Percentiles rank a stretch among this genome's conserved stretches.
Evolutionary conservation across 2,329 filamentous ascomycete genomes (phyloP).

Genomic region (Chrysoporthe deuterocubensis): DNA sequence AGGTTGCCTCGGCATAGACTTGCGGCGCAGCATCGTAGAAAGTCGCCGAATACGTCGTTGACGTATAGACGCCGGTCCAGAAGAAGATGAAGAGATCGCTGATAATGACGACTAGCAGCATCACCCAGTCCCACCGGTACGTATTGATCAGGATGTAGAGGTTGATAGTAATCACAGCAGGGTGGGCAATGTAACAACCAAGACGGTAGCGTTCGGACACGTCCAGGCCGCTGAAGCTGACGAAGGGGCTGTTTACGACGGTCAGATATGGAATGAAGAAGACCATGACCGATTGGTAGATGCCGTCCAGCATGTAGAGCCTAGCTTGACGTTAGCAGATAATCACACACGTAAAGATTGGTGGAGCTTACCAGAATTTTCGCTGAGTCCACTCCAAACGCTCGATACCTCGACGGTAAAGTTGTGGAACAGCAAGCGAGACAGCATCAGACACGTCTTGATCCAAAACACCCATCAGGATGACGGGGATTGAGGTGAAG

Average conservation of each 20-base stretch:
- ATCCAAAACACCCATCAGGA: conserved; percentile 94
- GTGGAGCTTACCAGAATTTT: conserved; percentile 84
- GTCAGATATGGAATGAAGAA: conserved; percentile 92
- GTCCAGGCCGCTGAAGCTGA: conserved; percentile 73
- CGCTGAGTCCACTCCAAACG: conserved; percentile 92
- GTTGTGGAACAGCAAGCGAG: conserved; percentile 89
- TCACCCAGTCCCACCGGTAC: conserved; percentile 98
- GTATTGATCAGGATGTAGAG: conserved; percentile 94
- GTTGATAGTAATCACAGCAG: conserved; percentile 87
- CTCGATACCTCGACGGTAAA: conserved; percentile 95
- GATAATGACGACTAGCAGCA: conserved; percentile 78
- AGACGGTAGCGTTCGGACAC: conserved; percentile 82
- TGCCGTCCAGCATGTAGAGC: conserved; percentile 91
- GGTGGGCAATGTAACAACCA: conserved; percentile 84
- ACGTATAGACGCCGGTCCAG: conserved; percentile 88
- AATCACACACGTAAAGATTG: not conserved
- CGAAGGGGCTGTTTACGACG: conserved; percentile 70
- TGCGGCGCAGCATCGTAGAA: conserved; percentile 80
- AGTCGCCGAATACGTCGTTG: conserved; percentile 50
- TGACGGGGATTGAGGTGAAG: conserved; percentile 93
- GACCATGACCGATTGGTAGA: conserved; percentile 92
- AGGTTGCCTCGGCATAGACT: conserved; percentile 79
- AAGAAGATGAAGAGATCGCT: conserved; percentile 90
- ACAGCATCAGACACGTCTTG: conserved; percentile 96
- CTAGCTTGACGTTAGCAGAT: conserved; percentile 48